Percentiles rank a stretch among this genome's conserved stretches.
These are phyloP conservation scores for Escovopsis sp. DNA, from an alignment of 2,329 filamentous ascomycete species.

Conservation along the genomic window DNA sequence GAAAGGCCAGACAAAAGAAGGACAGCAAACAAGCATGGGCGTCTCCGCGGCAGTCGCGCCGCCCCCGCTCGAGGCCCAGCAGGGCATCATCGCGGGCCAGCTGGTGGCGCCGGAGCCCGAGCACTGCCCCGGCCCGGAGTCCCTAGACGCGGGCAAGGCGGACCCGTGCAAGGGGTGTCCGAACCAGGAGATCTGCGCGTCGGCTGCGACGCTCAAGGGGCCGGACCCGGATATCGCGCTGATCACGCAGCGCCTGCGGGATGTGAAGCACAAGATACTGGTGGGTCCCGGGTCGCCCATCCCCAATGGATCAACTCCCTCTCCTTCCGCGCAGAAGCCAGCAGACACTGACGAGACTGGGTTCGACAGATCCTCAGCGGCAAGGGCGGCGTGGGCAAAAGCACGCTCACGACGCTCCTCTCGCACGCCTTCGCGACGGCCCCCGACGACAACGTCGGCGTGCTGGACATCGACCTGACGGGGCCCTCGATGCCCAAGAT, in stretches of 20 bases:
- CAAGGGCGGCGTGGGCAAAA: slow-evolving; percentile 95
- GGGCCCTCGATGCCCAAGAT: slow-evolving; percentile 95
- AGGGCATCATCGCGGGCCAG: slow-evolving; percentile 19
- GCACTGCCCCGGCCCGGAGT: slow-evolving; percentile 87
- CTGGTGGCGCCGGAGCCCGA: slow-evolving; percentile 93
- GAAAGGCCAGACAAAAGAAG: too few relatives aligned
- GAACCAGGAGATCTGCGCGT: slow-evolving; percentile 85
- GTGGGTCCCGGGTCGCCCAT: slow-evolving; percentile 35
- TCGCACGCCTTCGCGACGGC: slow-evolving; percentile 80
- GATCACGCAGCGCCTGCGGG: slow-evolving; percentile 68
- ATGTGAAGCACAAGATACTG: slow-evolving; percentile 81
- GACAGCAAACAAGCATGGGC: neutral
- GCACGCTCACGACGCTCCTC: slow-evolving; percentile 78
- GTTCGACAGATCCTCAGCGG: slow-evolving; percentile 46
- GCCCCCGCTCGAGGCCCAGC: neutral
- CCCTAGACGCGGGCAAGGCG: slow-evolving; percentile 49
- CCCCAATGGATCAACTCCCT: too few relatives aligned
- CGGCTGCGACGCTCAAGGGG: slow-evolving; percentile 65
- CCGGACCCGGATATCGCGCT: slow-evolving; percentile 87
- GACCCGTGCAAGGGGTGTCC: slow-evolving; percentile 91
- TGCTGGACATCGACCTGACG: slow-evolving; percentile 98
- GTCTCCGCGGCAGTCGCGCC: neutral
- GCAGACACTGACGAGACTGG: neutral
- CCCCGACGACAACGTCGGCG: slow-evolving; percentile 62
- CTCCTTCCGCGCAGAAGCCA: neutral